Evolutionary conservation across 208 protist genomes (phyloP).

Genomic region (Acanthamoeba lugdunensis): DNA sequence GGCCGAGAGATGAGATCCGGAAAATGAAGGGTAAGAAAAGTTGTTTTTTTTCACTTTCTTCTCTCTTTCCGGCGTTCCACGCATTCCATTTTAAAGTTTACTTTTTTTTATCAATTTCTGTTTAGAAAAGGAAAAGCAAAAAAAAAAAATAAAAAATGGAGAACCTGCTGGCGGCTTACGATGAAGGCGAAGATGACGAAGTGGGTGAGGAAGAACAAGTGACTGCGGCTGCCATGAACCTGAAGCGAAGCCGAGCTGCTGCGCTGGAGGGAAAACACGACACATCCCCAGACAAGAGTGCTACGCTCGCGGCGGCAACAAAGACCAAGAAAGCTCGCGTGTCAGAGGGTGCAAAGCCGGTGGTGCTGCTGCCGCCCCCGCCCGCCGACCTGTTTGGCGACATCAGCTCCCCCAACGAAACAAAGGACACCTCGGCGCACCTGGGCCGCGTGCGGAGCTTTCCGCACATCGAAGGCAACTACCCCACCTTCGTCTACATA

Average conservation of each 20-base stretch:
- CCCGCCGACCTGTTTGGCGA: slow-evolving; percentile 22
- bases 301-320: background rate
- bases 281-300: background rate
- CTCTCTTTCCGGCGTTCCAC: background rate
- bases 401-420: no score
- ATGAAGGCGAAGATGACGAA: background rate
- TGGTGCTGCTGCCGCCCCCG: background rate
- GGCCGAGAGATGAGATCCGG: background rate
- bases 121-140: no score
- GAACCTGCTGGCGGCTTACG: background rate
- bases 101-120: no score
- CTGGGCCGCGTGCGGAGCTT: background rate
- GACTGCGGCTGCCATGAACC: background rate
- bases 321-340: background rate
- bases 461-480: slow-evolving; percentile 69
- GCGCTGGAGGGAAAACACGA: background rate
- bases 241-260: background rate
- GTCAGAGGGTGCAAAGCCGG: background rate
- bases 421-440: background rate
- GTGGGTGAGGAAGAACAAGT: background rate
- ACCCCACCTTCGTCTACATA: slow-evolving; percentile 68
- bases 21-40: background rate
- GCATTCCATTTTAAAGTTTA: background rate
- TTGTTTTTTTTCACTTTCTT: background rate
- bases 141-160: background rate